Evolutionary conservation across 495 filamentous ascomycete genomes (phyloP), one percentile per base, ranked within the genome.

Genomic region (Talaromyces trachyspermus): DNA sequence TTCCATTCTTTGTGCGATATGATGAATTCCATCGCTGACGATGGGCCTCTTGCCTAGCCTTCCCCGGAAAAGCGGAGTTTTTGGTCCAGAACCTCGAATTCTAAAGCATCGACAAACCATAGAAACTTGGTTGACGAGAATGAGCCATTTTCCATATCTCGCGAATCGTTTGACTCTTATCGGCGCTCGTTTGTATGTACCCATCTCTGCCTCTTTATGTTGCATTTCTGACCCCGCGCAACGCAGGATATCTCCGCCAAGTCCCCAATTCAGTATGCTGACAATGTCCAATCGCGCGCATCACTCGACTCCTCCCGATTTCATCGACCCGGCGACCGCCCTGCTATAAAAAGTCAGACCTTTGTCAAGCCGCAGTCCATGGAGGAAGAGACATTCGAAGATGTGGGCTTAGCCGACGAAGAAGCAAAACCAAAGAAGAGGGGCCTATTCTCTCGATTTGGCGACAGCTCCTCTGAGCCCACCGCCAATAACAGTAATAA

Each of bases 141-240:
- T 58, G 92, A 97, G 57, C 90, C 87, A 18, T 98, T 98, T 66
- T 88, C 85, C 43, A 98, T 98, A 66, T 95, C 92, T 24, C 82
- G 92, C 54, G 92, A 98, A 67, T 95, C 89, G 7, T 98, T 97
- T 63, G 92, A 98, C 62, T 95, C 91, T 22, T 98, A 98, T 62
- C 79, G 92, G 43, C 83, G 92, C 51, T 96, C 92, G 49, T 98
- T 98, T 70, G 90, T 95, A 76, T 46, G 85, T 72, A 24, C 18
- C 48, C 27, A 19, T 2, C 14, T 47, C 54, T 58, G 12, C 55
- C 24, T 8, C 4, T 20, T 10, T 5, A 11, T 24, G 24, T 44
- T 18, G 43, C 19, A 37, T 55, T 14, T 53, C 51, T 36, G 15
- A 35, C 25, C n/a, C 32, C 5, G n/a, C 17, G 25, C 35, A 12